These are phyloP conservation scores for Ambrosia trifida DNA, from an alignment of 129 eudicot genomes.

Conservation along the genomic window DNA sequence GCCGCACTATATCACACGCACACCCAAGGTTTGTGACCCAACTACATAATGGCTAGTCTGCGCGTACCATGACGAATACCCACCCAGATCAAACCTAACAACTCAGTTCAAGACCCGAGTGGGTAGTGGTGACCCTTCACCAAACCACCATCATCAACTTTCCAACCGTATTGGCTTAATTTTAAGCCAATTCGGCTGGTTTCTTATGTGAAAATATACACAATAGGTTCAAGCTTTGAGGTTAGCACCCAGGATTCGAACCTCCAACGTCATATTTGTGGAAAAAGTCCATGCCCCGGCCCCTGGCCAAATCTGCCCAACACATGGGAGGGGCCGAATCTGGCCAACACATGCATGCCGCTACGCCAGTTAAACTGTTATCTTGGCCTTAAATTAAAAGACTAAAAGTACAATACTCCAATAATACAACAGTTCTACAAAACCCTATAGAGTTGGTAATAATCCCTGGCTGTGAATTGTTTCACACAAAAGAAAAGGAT, in stretches of 20 bases:
- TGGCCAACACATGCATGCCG: neutral
- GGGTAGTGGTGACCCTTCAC: neutral
- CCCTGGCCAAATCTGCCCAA: neutral
- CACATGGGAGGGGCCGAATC: neutral
- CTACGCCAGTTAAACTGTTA: neutral
- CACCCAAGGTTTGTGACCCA: no score
- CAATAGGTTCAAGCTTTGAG: neutral
- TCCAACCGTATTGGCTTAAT: neutral
- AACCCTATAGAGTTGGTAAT: neutral
- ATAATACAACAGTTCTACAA: neutral
- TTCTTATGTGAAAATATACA: neutral
- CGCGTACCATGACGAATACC: neutral
- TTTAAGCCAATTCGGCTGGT: neutral
- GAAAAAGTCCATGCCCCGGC: neutral
- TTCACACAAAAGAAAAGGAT: neutral
- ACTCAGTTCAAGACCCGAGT: no score
- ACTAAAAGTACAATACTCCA: neutral
- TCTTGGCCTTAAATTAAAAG: neutral
- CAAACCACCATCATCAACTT: conserved; percentile 4
- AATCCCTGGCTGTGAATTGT: neutral
- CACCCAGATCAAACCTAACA: neutral
- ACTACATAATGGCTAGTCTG: no score
- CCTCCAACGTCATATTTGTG: neutral
- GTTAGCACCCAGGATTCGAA: neutral
- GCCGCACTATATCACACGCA: no score